phyloP scores from a whole-genome alignment of 768 basidiomycete species.

The Hygrophoropsis aurantiaca region DNA sequence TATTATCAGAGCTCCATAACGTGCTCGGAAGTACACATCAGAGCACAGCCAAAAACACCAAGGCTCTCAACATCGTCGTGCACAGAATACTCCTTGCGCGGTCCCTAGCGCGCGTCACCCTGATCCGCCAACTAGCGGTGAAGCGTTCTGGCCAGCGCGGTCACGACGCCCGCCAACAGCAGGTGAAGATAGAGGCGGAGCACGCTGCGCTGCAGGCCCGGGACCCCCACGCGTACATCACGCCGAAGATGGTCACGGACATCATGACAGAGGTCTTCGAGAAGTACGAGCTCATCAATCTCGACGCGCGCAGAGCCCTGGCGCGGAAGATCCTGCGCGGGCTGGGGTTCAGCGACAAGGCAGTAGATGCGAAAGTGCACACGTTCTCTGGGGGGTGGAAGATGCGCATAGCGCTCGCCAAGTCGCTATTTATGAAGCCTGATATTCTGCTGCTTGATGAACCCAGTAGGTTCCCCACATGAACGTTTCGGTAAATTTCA shows the following conservation, averaged over 20 bases:
- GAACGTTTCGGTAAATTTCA: constrained; percentile 36
- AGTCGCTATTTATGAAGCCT: constrained; percentile 52
- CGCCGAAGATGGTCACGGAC: constrained; percentile 4
- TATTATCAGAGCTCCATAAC: constrained; percentile 1
- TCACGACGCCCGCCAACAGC: constrained; percentile 9
- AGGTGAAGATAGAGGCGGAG: constrained; percentile 6
- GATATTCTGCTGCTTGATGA: constrained; percentile 64
- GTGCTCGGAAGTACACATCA: constrained; percentile 3
- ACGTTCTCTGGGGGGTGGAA: constrained; percentile 67
- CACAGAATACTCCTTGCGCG: constrained; percentile 9
- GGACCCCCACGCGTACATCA: constrained; percentile 7
- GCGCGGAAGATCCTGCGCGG: constrained; percentile 56
- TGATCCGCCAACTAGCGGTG: constrained; percentile 6
- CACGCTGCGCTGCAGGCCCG: constrained; percentile 3
- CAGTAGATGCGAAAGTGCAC: constrained; percentile 25
- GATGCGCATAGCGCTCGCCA: constrained; percentile 58
- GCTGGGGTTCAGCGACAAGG: constrained; percentile 52
- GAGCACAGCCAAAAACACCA: not conserved
- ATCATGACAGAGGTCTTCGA: constrained; percentile 9
- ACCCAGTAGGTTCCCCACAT: constrained; percentile 38
- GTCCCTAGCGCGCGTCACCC: not conserved
- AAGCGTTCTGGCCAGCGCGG: constrained; percentile 10
- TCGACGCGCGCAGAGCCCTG: constrained; percentile 9
- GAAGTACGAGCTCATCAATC: constrained; percentile 5
- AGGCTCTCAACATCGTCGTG: constrained; percentile 2